Conservation (phyloP, 768 basidiomycete species). For the Suillus discolor region DNA sequence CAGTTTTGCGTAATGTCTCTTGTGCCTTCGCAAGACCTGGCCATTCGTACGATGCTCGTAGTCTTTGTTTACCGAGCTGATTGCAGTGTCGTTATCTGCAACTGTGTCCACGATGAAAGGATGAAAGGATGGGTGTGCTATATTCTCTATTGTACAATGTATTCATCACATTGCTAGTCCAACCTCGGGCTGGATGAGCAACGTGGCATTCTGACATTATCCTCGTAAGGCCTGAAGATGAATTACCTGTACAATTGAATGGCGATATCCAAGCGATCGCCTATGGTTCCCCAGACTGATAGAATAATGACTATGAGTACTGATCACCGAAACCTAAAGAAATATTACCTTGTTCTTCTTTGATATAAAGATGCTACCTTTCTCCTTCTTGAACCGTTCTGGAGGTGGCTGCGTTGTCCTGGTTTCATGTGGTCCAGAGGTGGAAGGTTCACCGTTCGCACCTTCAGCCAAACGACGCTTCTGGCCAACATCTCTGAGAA, state of each 20-base stretch:
- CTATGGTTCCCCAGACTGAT: constrained; percentile 4
- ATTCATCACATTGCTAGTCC: background rate
- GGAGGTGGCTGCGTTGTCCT: constrained; percentile 29
- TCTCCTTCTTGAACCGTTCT: constrained; percentile 37
- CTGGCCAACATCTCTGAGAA: constrained; percentile 10
- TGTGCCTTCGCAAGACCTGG: background rate
- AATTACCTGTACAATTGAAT: constrained; percentile 3
- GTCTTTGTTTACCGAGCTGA: background rate
- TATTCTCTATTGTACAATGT: background rate
- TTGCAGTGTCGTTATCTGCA: background rate
- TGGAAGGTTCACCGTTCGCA: constrained; percentile 18
- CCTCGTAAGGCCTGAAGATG: background rate
- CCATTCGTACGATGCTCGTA: background rate
- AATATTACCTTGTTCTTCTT: constrained; percentile 44
- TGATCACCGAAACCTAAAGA: background rate
- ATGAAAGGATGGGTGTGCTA: no score
- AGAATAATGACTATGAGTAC: background rate
- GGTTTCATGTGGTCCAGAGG: constrained; percentile 20
- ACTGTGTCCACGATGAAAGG: background rate
- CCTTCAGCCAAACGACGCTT: constrained; percentile 22
- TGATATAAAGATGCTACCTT: constrained; percentile 59
- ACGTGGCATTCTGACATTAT: background rate
- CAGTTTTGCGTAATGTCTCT: background rate
- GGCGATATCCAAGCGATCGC: background rate
- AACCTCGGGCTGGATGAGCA: background rate